Evolutionary conservation across 2,329 filamentous ascomycete genomes (phyloP).

Genomic region (Orbilia javanica): DNA sequence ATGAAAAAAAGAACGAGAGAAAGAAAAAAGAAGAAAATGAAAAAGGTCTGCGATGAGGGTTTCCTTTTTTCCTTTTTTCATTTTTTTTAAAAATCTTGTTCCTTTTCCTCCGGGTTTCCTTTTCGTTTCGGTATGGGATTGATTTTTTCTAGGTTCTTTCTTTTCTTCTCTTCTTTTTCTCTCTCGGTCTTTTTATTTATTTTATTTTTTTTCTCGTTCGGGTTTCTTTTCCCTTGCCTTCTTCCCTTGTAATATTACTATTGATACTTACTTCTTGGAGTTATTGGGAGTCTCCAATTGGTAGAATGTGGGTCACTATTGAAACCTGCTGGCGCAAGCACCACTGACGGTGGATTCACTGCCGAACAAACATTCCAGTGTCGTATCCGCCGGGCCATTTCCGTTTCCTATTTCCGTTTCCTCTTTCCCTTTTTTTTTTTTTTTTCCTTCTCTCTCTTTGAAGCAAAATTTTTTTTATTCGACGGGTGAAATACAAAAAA

Average conservation of each 20-base stretch:
- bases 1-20: background rate
- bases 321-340: conserved; percentile 32
- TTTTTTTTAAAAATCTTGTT: conserved; percentile 5
- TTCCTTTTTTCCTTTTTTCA: conserved; percentile 7
- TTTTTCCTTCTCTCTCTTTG: no score
- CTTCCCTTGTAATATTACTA: conserved; percentile 28
- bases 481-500: no score
- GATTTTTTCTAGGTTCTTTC: conserved; percentile 38
- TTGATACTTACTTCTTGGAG: conserved; percentile 31
- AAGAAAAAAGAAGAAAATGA: conserved; percentile 11
- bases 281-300: conserved; percentile 55
- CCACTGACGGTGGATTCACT: conserved; percentile 26
- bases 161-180: background rate
- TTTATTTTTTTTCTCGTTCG: conserved; percentile 13
- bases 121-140: conserved; percentile 25
- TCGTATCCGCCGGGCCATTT: conserved; percentile 8
- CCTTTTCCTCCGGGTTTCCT: background rate
- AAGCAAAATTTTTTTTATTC: no score
- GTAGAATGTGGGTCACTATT: conserved; percentile 32
- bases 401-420: background rate
- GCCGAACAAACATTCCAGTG: conserved; percentile 25
- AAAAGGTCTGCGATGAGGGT: conserved; percentile 47
- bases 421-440: conserved; percentile 1
- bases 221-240: conserved; percentile 1
- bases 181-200: conserved; percentile 43